Base-by-base conservation (phyloP, 495 filamentous ascomycete species). In the Penicillium simplicissimum region DNA sequence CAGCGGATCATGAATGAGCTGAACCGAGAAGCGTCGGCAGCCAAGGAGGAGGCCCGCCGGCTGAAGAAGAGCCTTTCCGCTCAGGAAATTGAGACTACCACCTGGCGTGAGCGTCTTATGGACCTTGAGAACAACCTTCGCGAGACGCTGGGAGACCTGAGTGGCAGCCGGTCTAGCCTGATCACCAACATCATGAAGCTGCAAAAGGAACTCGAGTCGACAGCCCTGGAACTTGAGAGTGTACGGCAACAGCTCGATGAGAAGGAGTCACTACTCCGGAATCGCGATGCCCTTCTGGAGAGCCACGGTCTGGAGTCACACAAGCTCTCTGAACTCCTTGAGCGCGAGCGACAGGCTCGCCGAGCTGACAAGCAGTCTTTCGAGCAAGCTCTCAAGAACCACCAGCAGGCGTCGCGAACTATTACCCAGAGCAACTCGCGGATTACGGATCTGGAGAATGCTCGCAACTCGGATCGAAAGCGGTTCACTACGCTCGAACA, bases 271-370 rank as follows among this genome's bases (percentile, higher is more conserved):
- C 79, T 96, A 58, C 87, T 98, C 65, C 91, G 90, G 56, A 91
- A 95, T 67, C 91, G 95, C n/a, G 93, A 98, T 64, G 82, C 85
- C 31, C 81, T 97, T n/a, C 85, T 98, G 15, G 95, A 98, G 75
- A 90, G 85, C 52, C 87, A 94, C 66, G 91, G 87, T 0, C 86
- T 97, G 43, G 95, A 98, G 70, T 89, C 85, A 34, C 85, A 90
- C 53, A 93, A 93, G 67, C 78, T 98, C 31, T 86, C 86, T 7
- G 94, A 98, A 55, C 79, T 97, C 48, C 86, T 98, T 33, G 95
- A 98, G 33, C 94, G 94, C 56, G 95, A 98, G 75, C 87, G 92
- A 35, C 85, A 90, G 65, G 86, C 86, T 52, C 91, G 95, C 58
- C 86, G 90, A 40, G 88, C 89, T 55, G 92, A 95, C 62, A 93